phyloP scores from a whole-genome alignment of 2,329 filamentous ascomycete species.

The Beauveria varroae region DNA sequence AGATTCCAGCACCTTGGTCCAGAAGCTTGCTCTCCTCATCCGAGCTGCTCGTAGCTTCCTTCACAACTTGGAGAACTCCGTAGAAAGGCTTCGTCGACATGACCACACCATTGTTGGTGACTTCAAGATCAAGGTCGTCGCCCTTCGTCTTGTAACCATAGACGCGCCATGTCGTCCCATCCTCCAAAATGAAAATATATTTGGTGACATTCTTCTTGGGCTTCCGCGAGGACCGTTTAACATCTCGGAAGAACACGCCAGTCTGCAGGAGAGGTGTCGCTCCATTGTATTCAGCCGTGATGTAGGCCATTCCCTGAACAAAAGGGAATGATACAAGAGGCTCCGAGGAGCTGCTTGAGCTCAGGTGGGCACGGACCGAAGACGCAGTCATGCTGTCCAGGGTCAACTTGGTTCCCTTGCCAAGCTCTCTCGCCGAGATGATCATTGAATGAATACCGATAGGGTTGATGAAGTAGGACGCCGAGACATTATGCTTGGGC shows the following conservation, averaged over 20 bases:
- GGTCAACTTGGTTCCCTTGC: slow-evolving; percentile 47
- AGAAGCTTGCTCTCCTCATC: slow-evolving; percentile 41
- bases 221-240: slow-evolving; percentile 51
- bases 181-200: slow-evolving; percentile 65
- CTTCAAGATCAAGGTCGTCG: slow-evolving; percentile 56
- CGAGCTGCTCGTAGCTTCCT: slow-evolving; percentile 57
- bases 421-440: slow-evolving; percentile 71
- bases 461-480: slow-evolving; percentile 71
- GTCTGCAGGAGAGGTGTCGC: slow-evolving; percentile 67
- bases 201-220: slow-evolving; percentile 63
- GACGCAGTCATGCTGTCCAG: slow-evolving; percentile 48
- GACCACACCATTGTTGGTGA: slow-evolving; percentile 59
- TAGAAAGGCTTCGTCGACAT: slow-evolving; percentile 61
- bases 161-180: slow-evolving; percentile 69
- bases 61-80: slow-evolving; percentile 76
- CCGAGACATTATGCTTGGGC: slow-evolving; percentile 46
- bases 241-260: slow-evolving; percentile 62
- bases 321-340: slow-evolving; percentile 69
- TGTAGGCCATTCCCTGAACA: slow-evolving; percentile 82
- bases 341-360: slow-evolving; percentile 39
- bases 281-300: slow-evolving; percentile 69
- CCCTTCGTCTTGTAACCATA: slow-evolving; percentile 61
- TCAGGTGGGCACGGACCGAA: slow-evolving; percentile 61
- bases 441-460: slow-evolving; percentile 74
- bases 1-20: slow-evolving; percentile 70